phyloP scores from a whole-genome alignment of 768 basidiomycete species.

The Amanita polypyramis region DNA sequence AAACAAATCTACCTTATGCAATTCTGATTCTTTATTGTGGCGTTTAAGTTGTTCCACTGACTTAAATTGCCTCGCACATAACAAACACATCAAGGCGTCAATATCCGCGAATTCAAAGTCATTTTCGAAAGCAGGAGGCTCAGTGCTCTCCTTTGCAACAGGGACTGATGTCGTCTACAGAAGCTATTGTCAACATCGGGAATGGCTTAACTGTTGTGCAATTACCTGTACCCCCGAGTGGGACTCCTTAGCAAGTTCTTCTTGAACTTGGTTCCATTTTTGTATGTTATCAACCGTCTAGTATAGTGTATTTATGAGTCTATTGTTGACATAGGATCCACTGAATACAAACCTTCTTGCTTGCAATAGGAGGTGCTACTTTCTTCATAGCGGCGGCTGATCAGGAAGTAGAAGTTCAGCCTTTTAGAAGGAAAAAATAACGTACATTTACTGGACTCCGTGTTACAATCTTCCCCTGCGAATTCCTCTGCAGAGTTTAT shows the following conservation, averaged over 20 bases:
- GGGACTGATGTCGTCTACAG: neutral
- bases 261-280: constrained; percentile 96
- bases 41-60: constrained; percentile 72
- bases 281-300: constrained; percentile 85
- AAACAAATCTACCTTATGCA: constrained; percentile 70
- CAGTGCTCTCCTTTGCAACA: constrained; percentile 12
- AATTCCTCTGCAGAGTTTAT: constrained; percentile 30
- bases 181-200: neutral
- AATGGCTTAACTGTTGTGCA: neutral
- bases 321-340: neutral
- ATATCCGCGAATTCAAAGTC: constrained; percentile 84
- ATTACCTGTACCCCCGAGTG: neutral
- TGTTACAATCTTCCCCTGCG: constrained; percentile 30
- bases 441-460: constrained; percentile 44
- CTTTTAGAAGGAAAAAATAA: constrained; percentile 6
- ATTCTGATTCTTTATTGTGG: constrained; percentile 87
- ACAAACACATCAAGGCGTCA: constrained; percentile 64
- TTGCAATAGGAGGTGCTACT: constrained; percentile 74
- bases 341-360: constrained; percentile 58
- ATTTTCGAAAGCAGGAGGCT: constrained; percentile 34
- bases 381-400: constrained; percentile 43
- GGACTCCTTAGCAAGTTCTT: constrained; percentile 56
- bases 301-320: neutral
- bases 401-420: neutral
- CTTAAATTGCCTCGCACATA: constrained; percentile 94